Evolutionary conservation across 257 asterid genomes (phyloP), one percentile per base, ranked within the genome.

Genomic region (Fraxinus excelsior): DNA sequence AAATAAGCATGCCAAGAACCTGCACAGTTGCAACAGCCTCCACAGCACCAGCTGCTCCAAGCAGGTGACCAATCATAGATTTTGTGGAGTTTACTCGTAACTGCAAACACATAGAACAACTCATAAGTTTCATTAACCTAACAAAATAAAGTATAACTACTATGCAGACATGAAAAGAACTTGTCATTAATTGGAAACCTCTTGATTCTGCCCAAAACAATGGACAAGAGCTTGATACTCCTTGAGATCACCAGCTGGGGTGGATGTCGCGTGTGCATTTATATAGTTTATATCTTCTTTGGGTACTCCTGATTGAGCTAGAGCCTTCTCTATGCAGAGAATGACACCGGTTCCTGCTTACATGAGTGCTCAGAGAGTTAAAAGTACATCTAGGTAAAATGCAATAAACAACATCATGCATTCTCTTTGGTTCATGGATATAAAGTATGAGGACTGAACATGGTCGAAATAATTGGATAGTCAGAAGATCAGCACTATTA

Each of bases 1-100:
- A 65, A 40, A 58, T 18, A 74, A 64, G 31, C 66, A 66, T 29
- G 82, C 37, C 78, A 75, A 64, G 49, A 72, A 91, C 99, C 97
- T 96, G 97, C 79, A 96, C 91, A 76, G 98, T 86, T 80, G 97
- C 98, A 80, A 96, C 94, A 84, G 98, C 98, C 81, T 93, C 98
- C 72, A 96, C 98, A 70, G 95, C 97, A 79, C 98, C 99, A 82
- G 98, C 94, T 80, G 99, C 99, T 67, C 99, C 99, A 53, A 96
- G 96, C 70, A 96, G 89, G 87, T 96, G 99, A 51, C 99, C 99
- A 29, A 85, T 90, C 98, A 96, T 96, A 68, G 99, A 96, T 84
- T 96, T 96, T 79, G 98, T 93, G 44, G 99, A 93, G 90, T 96
- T 96, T 89, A 96, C 94, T 74, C 85, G 86, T 80, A 96, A 86